These are phyloP conservation scores for Pleurotus sapidus DNA, from an alignment of 768 basidiomycete species.

Conservation along the genomic window DNA sequence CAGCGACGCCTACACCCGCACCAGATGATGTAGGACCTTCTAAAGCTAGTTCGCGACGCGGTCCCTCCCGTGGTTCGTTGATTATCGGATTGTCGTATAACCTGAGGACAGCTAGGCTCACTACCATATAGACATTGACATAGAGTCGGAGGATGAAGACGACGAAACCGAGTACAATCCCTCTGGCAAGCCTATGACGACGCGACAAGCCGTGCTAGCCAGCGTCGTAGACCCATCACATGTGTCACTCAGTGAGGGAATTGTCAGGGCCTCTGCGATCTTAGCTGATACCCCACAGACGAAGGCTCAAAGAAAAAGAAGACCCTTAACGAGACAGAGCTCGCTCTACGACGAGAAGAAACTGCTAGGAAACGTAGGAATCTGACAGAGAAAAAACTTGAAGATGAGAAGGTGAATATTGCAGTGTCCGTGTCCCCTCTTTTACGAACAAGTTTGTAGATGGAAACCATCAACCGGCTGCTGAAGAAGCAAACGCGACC, in stretches of 20 bases:
- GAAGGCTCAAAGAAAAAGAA: constrained; percentile 53
- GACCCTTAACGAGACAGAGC: constrained; percentile 66
- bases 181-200: constrained; percentile 39
- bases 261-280: background rate
- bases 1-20: constrained; percentile 23
- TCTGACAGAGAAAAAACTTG: constrained; percentile 77
- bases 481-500: constrained; percentile 82
- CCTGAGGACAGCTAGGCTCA: background rate
- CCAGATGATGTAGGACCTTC: constrained; percentile 20
- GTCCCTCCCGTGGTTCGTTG: constrained; percentile 9
- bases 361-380: constrained; percentile 81
- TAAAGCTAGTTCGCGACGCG: constrained; percentile 12
- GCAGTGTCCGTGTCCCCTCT: too few relatives aligned
- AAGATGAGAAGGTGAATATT: constrained; percentile 67
- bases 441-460: constrained; percentile 32
- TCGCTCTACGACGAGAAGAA: constrained; percentile 75
- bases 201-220: constrained; percentile 68
- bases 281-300: constrained; percentile 6
- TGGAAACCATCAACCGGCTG: constrained; percentile 86
- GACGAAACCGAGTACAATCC: constrained; percentile 13
- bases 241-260: constrained; percentile 53
- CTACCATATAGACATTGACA: constrained; percentile 27
- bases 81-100: background rate
- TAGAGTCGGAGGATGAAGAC: constrained; percentile 37
- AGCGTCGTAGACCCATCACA: constrained; percentile 68